Conservation (phyloP, 2,329 filamentous ascomycete species). For the Talaromyces albobiverticillius region DNA sequence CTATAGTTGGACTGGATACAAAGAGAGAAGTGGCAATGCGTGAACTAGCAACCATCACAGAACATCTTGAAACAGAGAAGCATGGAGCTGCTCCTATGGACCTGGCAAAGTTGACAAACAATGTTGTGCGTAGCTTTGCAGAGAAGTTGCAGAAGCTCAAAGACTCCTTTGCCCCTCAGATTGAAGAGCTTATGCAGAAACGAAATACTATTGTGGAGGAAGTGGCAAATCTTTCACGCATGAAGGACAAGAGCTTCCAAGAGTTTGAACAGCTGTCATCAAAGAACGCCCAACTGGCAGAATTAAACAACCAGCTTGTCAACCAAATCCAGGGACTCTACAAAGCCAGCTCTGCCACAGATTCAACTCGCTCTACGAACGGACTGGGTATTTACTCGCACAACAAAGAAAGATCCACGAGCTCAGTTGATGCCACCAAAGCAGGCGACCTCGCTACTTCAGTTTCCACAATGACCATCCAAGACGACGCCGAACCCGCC, state of each 20-base stretch:
- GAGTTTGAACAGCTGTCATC: constrained; percentile 93
- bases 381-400: constrained; percentile 62
- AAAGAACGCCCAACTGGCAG: constrained; percentile 90
- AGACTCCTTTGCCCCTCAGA: constrained; percentile 69
- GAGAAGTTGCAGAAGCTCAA: constrained; percentile 67
- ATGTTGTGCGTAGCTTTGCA: constrained; percentile 61
- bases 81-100: constrained; percentile 77
- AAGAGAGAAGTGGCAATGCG: constrained; percentile 94
- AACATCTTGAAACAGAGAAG: constrained; percentile 83
- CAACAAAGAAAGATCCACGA: constrained; percentile 50
- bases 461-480: constrained; percentile 53
- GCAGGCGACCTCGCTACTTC: constrained; percentile 55
- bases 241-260: constrained; percentile 88
- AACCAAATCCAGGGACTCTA: constrained; percentile 92
- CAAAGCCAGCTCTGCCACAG: constrained; percentile 60
- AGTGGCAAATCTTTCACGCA: constrained; percentile 73
- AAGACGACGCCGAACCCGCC: constrained; percentile 64
- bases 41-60: constrained; percentile 83
- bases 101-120: constrained; percentile 64
- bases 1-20: constrained; percentile 88
- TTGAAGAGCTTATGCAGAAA: constrained; percentile 88
- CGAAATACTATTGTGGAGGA: constrained; percentile 82
- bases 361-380: constrained; percentile 35
- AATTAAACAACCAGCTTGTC: constrained; percentile 93
- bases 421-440: constrained; percentile 45